These are phyloP conservation scores for Zostera marina DNA, from an alignment of 116 monocot species.

Conservation along the genomic window DNA sequence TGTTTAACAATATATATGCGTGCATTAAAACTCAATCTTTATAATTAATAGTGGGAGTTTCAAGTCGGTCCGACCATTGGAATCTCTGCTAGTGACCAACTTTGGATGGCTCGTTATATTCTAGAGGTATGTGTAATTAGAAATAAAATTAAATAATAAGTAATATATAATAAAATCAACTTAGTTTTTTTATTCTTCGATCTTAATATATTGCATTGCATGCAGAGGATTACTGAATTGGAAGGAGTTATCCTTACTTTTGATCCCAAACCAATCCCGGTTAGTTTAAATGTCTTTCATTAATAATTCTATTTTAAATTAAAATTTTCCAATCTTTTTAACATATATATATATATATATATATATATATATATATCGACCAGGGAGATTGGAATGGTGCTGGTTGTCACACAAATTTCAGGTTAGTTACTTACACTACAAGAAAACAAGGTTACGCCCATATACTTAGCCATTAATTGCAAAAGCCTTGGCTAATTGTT, in stretches of 20 bases:
- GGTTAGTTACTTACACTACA: conserved; percentile 14
- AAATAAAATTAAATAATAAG: too few relatives aligned
- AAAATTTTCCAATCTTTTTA: not conserved
- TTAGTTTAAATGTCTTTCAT: conserved; percentile 2
- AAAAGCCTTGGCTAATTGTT: too few relatives aligned
- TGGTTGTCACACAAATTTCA: conserved; percentile 89
- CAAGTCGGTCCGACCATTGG: conserved; percentile 96
- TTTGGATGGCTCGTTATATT: conserved; percentile 85
- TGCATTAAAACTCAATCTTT: too few relatives aligned
- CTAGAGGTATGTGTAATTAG: conserved; percentile 97
- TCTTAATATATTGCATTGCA: too few relatives aligned
- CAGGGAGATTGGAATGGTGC: conserved; percentile 98
- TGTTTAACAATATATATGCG: too few relatives aligned
- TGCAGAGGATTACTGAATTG: conserved; percentile 84
- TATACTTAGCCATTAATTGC: too few relatives aligned
- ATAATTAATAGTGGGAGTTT: conserved; percentile 89
- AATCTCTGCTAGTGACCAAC: conserved; percentile 76
- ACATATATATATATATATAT: too few relatives aligned
- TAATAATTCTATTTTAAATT: too few relatives aligned
- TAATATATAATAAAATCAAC: too few relatives aligned
- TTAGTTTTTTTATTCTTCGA: too few relatives aligned
- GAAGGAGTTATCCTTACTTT: conserved; percentile 72
- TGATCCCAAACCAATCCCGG: conserved; percentile 90
- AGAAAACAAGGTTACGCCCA: too few relatives aligned
- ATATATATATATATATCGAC: too few relatives aligned